Base-by-base conservation (phyloP, 2,329 filamentous ascomycete species). In the Neoarthrinium moseri region DNA sequence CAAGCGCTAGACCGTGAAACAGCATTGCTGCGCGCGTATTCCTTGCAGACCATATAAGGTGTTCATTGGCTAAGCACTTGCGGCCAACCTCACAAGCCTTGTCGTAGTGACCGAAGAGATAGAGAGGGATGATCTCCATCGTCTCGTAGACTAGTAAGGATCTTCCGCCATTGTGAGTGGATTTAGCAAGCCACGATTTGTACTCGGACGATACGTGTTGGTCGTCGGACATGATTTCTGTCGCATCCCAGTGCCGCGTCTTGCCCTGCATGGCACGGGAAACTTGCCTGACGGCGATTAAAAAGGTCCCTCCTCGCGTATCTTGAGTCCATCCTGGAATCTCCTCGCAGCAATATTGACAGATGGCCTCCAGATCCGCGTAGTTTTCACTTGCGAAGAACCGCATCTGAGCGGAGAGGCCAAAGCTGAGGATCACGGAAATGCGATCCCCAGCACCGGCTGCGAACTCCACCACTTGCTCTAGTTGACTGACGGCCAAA, bases 231-330 rank as follows among this genome's bases (percentile, higher is more conserved):
- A 91, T 77, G 10, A 91, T 73, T 15, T 76, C 70, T 0, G 71
- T 58, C 0, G 83, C 66, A 8, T 76, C 68, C 10, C 68, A 64
- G 3, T 66, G 66, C 10, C 66, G 65, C 0, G 88, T 91, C 63
- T 90, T 91, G 44, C 88, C 88, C 60, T 90, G 86, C 17, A 91
- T 66, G 18, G 88, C 85, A 39, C 86, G 79, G 41, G 77, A 79
- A 20, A 80, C 75, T 60, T 91, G 87, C 40, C 84, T 72, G 4
- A 85, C 73, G 3, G 79, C 76, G 49, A 87, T 79, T 6, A 91
- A 69, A 42, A 90, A 71, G 0, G 82, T 81, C 3, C 88, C 88
- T 13, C 88, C 88, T 47, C 86, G 76, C 2, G 85, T 77, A 56
- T 91, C 87, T 35, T 76, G 71, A 37, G 83, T 72, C 87, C 87